A percentile compares a stretch with the other conserved stretches of the same genome.
Evolutionary conservation across 2,329 filamentous ascomycete species (phyloP).

Genomic region (Mycosphaerelloides madeirae): DNA sequence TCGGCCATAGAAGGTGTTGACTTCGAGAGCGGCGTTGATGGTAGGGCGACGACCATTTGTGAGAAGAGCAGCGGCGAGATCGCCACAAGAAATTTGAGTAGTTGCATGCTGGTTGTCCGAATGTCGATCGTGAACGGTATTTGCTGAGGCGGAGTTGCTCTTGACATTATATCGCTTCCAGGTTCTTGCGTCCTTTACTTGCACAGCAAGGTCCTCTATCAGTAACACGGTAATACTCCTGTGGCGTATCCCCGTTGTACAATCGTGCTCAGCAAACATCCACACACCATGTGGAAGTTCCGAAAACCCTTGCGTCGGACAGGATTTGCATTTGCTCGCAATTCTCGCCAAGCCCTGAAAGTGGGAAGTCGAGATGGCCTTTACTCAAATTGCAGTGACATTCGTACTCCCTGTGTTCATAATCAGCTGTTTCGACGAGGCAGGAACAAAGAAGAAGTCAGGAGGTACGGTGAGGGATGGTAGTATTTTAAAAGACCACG

Average conservation of each 20-base stretch:
- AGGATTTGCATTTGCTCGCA: neutral
- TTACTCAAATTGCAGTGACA: neutral
- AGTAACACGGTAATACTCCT: neutral
- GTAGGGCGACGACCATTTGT: neutral
- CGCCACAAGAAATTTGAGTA: neutral
- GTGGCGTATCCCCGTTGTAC: conserved; percentile 2
- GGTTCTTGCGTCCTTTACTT: too few relatives aligned
- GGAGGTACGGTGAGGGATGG: neutral
- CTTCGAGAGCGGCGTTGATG: neutral
- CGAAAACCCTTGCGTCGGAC: conserved; percentile 5
- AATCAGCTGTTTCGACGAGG: neutral
- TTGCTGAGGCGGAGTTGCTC: too few relatives aligned
- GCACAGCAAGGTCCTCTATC: too few relatives aligned
- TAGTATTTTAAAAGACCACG: too few relatives aligned
- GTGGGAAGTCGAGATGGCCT: neutral
- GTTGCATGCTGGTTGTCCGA: too few relatives aligned
- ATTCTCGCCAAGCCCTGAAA: neutral
- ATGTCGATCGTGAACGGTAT: too few relatives aligned
- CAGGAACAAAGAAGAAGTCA: neutral
- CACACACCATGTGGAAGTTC: conserved; percentile 1
- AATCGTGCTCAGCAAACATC: neutral
- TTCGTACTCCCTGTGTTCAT: too few relatives aligned
- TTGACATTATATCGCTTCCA: too few relatives aligned
- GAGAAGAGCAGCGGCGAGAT: neutral
- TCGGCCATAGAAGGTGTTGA: too few relatives aligned